These are phyloP conservation scores for Sporothrix humicola DNA, from an alignment of 2,329 filamentous ascomycete species.

Conservation along the genomic window DNA sequence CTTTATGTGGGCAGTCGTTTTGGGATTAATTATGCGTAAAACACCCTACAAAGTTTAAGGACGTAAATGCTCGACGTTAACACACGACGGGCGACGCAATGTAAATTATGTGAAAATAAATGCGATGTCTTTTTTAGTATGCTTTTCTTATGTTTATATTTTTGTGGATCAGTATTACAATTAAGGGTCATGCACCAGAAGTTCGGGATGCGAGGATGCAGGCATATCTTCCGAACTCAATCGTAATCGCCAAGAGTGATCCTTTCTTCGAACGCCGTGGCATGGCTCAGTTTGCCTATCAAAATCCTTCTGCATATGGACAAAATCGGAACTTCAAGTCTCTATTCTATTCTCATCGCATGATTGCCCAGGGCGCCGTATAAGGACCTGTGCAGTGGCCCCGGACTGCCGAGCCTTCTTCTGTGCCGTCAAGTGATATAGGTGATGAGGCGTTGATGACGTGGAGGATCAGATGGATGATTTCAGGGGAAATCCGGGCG, in stretches of 20 bases:
- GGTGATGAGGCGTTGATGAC: not conserved
- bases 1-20: not conserved
- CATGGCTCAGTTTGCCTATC: not conserved
- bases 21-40: slow-evolving; percentile 7
- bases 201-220: not conserved
- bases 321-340: too few species aligned
- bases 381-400: not conserved
- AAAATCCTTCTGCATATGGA: too few species aligned
- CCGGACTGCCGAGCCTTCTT: not conserved
- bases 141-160: not conserved
- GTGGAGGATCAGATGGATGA: not conserved
- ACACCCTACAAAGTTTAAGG: not conserved
- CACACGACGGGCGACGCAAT: not conserved
- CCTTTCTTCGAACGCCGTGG: not conserved
- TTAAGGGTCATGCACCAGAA: not conserved
- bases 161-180: too few species aligned
- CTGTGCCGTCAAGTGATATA: not conserved
- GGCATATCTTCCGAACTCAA: not conserved
- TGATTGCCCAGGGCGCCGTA: not conserved
- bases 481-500: not conserved
- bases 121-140: not conserved
- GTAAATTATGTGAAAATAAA: not conserved
- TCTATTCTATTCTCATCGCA: not conserved
- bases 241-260: not conserved
- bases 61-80: not conserved